Base-by-base conservation (phyloP, 2,329 filamentous ascomycete genomes). In the Coleophoma crateriformis region DNA sequence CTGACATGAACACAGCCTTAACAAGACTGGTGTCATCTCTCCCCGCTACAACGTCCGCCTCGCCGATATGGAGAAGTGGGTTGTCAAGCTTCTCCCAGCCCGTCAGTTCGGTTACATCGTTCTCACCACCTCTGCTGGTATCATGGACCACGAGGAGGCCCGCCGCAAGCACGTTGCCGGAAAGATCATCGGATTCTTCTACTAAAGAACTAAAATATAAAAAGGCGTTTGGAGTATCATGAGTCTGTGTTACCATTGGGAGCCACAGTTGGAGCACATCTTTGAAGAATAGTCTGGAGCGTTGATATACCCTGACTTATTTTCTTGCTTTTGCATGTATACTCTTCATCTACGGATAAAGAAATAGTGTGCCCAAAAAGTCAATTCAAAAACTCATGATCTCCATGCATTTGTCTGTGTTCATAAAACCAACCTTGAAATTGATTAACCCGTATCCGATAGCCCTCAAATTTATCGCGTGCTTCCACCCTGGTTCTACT, bases 91-190 rank as follows among this genome's bases (percentile, higher is more conserved):
- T 71, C 85, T 99, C 60, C 94, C 94, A 63, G 91, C 94, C 63
- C 94, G 94, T 96, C 94, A 99, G 79, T 99, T 99, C 83, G 94
- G 94, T 70, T 96, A 90, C 80, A 90, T 99, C 70, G 90, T 99
- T 76, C 87, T 99, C 68, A 99, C 94, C 75, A 99, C 94, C 77
- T 96, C 91, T 54, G 90, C 94, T 60, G 94, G 94, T 75, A 99
- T 99, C 76, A 97, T 99, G 92, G 94, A 99, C 81, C 94, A 99
- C 81, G 94, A 99, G 83, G 94, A 99, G 85, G 94, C 94, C 64
- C 83, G 94, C 72, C 84, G 94, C 75, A 97, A 97, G 86, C 94
- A 99, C 81, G 94, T 97, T 71, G 85, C 92, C 65, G 94, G 94
- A 78, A 99, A 99, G 86, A 89, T 99, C 77, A 89, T 97, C 67